Conservation (phyloP, 208 protist genomes). For the Chromosphaera perkinsii region DNA sequence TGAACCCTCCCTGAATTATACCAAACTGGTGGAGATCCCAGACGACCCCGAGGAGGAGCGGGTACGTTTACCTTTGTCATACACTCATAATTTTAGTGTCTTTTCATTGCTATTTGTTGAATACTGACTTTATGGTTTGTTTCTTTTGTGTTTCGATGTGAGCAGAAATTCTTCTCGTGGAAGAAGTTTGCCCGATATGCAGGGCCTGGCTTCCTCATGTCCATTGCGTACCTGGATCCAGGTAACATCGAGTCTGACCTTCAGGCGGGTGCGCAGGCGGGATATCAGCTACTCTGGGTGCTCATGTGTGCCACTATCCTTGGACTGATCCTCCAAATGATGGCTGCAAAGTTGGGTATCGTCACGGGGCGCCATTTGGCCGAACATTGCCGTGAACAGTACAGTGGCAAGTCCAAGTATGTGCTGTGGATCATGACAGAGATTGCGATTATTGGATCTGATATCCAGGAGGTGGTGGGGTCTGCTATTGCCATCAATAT, state of each 20-base stretch:
- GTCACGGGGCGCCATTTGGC: constrained; percentile 59
- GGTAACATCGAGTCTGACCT: constrained; percentile 67
- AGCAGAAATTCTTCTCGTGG: too few species aligned
- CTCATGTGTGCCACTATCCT: constrained; percentile 60
- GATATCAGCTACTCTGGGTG: constrained; percentile 68
- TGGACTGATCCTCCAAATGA: constrained; percentile 59
- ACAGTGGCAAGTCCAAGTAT: constrained; percentile 27
- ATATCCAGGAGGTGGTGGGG: constrained; percentile 54
- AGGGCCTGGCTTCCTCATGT: constrained; percentile 66
- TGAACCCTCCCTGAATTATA: too few species aligned
- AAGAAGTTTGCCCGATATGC: too few species aligned
- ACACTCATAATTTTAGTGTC: too few species aligned
- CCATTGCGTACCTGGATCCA: constrained; percentile 72
- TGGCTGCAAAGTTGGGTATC: constrained; percentile 50
- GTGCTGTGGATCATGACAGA: constrained; percentile 65
- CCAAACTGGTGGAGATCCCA: too few species aligned
- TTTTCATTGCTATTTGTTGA: too few species aligned
- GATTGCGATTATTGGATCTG: constrained; percentile 62
- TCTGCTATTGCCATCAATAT: constrained; percentile 19
- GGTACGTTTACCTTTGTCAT: too few species aligned
- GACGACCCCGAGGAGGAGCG: too few species aligned
- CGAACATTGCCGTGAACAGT: constrained; percentile 51
- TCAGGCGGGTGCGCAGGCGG: constrained; percentile 37
- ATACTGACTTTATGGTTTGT: too few species aligned
- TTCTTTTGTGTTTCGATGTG: too few species aligned